A percentile compares a stretch with the other conserved stretches of the same genome.
phyloP scores from a whole-genome alignment of 1,139 yeast genomes.

The Yamadazyma dushanensis region DNA sequence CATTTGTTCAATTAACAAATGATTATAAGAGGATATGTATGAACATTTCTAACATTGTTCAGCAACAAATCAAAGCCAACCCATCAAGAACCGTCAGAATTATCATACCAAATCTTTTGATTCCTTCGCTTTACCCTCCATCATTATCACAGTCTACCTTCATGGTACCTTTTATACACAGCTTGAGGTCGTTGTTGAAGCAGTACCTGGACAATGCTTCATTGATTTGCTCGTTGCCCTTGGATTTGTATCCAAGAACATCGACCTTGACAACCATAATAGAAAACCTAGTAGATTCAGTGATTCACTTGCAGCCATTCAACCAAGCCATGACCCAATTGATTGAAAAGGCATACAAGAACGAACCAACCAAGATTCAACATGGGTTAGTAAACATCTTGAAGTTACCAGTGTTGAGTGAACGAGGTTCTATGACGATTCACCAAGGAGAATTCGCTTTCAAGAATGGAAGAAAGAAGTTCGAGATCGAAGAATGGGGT shows the following conservation, averaged over 20 bases:
- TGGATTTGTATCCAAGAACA: slow-evolving; percentile 66
- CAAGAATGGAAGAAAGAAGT: slow-evolving; percentile 76
- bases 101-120: slow-evolving; percentile 72
- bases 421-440: slow-evolving; percentile 76
- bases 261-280: slow-evolving; percentile 49
- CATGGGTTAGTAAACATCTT: slow-evolving; percentile 83
- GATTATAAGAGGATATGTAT: slow-evolving; percentile 26
- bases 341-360: slow-evolving; percentile 66
- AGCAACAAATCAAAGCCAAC: slow-evolving; percentile 31
- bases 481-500: slow-evolving; percentile 90
- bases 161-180: slow-evolving; percentile 62
- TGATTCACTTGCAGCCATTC: slow-evolving; percentile 79
- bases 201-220: slow-evolving; percentile 48
- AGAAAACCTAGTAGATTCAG: slow-evolving; percentile 67
- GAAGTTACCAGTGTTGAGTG: slow-evolving; percentile 72
- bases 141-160: slow-evolving; percentile 46
- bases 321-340: slow-evolving; percentile 69
- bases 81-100: slow-evolving; percentile 57
- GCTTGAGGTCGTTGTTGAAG: slow-evolving; percentile 56
- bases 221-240: slow-evolving; percentile 54
- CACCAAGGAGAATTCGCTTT: slow-evolving; percentile 81
- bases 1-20: slow-evolving; percentile 46
- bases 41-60: slow-evolving; percentile 44
- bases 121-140: slow-evolving; percentile 75
- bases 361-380: slow-evolving; percentile 71